phyloP scores from a whole-genome alignment of 2,329 filamentous ascomycete genomes.

The Hypoxylon sp. region DNA sequence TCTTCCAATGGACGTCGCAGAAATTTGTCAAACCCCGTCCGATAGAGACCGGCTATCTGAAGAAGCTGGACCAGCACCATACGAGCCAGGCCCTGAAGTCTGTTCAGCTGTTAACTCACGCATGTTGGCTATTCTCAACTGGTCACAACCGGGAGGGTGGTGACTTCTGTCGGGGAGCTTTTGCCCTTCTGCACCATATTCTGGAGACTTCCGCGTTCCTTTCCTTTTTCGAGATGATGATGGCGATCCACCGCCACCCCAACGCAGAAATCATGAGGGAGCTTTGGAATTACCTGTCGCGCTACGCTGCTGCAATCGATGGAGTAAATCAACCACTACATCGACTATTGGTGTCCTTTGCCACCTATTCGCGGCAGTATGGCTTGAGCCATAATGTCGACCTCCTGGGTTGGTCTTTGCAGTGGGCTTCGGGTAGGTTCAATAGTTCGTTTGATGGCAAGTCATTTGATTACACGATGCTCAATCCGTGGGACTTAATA shows the following conservation, averaged over 20 bases:
- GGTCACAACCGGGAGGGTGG: conserved; percentile 38
- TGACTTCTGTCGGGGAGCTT: conserved; percentile 37
- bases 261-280: conserved; percentile 37
- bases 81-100: conserved; percentile 39
- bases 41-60: conserved; percentile 36
- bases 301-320: conserved; percentile 35
- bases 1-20: conserved; percentile 40
- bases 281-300: conserved; percentile 41
- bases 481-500: conserved; percentile 43
- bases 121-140: conserved; percentile 42
- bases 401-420: conserved; percentile 39
- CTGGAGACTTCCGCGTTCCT: conserved; percentile 40
- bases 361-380: conserved; percentile 34
- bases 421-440: conserved; percentile 37
- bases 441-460: conserved; percentile 42
- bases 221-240: conserved; percentile 38
- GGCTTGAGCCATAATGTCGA: conserved; percentile 36
- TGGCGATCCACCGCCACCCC: conserved; percentile 35
- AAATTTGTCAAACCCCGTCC: conserved; percentile 34
- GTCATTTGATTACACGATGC: conserved; percentile 42
- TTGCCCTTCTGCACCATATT: conserved; percentile 38
- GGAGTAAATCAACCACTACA: conserved; percentile 35
- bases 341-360: conserved; percentile 36
- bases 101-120: conserved; percentile 39
- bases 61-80: conserved; percentile 39